Evolutionary conservation across 306 rosid species (phyloP).

Genomic region (Astragalus membranaceus): DNA sequence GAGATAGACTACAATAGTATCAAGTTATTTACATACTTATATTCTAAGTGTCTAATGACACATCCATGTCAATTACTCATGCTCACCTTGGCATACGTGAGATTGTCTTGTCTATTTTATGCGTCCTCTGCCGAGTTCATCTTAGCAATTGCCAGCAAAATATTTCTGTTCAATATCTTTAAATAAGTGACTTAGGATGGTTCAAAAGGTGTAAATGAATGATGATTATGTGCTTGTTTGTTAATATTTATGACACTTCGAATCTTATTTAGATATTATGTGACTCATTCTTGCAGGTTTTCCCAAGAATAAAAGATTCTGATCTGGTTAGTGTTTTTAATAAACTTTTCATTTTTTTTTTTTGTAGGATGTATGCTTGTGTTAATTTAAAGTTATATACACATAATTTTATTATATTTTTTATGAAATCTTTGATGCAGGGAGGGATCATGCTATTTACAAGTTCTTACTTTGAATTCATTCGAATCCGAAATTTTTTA

Average conservation of each 20-base stretch:
- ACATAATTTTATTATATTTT: not conserved
- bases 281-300: conserved; percentile 53
- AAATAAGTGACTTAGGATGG: not conserved
- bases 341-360: not conserved
- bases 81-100: not conserved
- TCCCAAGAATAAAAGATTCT: conserved; percentile 77
- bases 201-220: not conserved
- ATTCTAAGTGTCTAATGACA: not conserved
- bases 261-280: not conserved
- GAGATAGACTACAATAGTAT: no score
- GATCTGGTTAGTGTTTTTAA: conserved; percentile 43
- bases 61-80: not conserved
- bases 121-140: not conserved
- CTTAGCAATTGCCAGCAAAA: not conserved
- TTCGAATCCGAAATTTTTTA: conserved; percentile 74
- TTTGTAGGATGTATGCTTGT: not conserved
- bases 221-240: not conserved
- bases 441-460: conserved; percentile 83
- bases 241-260: not conserved
- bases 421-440: conserved; percentile 38
- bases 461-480: conserved; percentile 74
- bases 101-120: not conserved
- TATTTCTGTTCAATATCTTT: not conserved
- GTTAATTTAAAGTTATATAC: not conserved
- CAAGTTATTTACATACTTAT: no score